Base-by-base conservation (phyloP, 1,139 yeast genomes). In the Nakaseomyces glabratus region DNA sequence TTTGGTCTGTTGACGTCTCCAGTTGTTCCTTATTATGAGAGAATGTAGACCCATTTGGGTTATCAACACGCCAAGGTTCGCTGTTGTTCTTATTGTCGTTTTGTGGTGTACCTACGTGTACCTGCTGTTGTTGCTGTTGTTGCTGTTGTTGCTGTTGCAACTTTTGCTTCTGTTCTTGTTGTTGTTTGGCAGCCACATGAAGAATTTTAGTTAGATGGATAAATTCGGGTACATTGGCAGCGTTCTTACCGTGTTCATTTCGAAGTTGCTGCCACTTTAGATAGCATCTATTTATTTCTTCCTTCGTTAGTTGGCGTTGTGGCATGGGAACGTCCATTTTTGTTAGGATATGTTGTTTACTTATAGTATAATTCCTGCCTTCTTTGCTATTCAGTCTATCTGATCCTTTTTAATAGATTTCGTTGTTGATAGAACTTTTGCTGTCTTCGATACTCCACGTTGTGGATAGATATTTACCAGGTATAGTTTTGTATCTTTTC, bases 241-340 rank as follows among this genome's bases (percentile, higher is more conserved):
- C 82, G 43, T 69, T 73, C 31, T 74, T 80, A n/a, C 82, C 82
- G 48, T 64, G 73, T 48, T 76, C 79, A 37, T 66, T 65, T 39
- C 73, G 67, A 45, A 76, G 60, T 50, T 72, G 78, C 45, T 73
- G 75, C 81, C 82, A 75, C 41, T 81, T 70, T 55, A 57, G 37
- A 40, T 55, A 56, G 30, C 61, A 57, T 28, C 60, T 47, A 35
- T 56, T 55, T 14, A 58, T 51, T 33, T 58, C 63, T 26, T 58
- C 63, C 25, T 49, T 52, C 6, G 58, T 50, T 12, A 54, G 46
- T 34, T 49, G 54, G 31, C 59, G 47, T 33, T 55, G 51, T 24
- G 59, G 58, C 25, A 56, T 45, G 34, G 52, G 24, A 14, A 23
- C 26, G 7, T 29, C 32, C 32, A 29, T 29, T 29, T 4, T 29